Conservation (phyloP, 179 eudicot genomes). For the Patellifolia procumbens region DNA sequence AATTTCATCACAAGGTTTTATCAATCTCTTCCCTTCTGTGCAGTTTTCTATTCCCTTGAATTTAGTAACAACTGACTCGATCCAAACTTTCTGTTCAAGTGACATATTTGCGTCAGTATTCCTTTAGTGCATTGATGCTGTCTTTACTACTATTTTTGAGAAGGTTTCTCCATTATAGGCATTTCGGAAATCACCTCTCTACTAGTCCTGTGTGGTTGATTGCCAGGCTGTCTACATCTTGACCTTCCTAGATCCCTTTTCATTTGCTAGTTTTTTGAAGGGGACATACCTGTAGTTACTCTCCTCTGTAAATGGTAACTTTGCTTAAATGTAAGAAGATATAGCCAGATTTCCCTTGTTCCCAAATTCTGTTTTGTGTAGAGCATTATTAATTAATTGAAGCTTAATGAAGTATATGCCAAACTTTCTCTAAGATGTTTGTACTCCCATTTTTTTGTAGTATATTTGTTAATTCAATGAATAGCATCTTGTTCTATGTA, state of each 20-base stretch:
- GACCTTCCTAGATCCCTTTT: not conserved
- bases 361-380: not conserved
- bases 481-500: not conserved
- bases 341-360: not conserved
- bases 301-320: not conserved
- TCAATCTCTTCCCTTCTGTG: not conserved
- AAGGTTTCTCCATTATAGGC: not conserved
- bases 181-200: not conserved
- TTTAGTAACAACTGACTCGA: not conserved
- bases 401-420: not conserved
- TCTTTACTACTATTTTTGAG: not conserved
- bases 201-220: not conserved
- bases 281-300: not conserved
- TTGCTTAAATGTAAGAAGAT: not conserved
- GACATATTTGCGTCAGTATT: not conserved
- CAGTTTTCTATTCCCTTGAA: not conserved
- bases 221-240: not conserved
- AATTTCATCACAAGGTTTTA: not conserved
- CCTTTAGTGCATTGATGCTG: not conserved
- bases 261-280: not conserved
- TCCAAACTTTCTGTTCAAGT: not conserved
- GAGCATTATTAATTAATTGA: not conserved
- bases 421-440: not conserved
- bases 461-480: not conserved
- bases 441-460: too few relatives aligned